phyloP scores from a whole-genome alignment of 2,329 filamentous ascomycete genomes.

The Exophiala sp. region DNA sequence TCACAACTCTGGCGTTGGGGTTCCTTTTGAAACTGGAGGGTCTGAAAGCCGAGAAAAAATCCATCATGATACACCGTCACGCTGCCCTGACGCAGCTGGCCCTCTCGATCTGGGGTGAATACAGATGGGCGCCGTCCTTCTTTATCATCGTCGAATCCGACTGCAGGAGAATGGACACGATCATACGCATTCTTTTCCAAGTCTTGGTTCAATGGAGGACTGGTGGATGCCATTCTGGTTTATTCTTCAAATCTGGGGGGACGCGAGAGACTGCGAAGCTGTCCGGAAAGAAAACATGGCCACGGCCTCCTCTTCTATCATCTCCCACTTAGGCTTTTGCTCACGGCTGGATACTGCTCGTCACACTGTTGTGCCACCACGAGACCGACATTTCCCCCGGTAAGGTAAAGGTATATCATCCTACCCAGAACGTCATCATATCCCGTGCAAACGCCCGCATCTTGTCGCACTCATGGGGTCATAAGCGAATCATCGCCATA shows the following conservation, averaged over 20 bases:
- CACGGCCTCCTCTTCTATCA: background rate
- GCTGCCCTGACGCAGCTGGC: slow-evolving; percentile 13
- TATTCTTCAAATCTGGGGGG: background rate
- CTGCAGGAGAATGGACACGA: background rate
- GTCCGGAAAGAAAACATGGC: background rate
- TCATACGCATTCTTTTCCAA: background rate
- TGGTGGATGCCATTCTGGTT: background rate
- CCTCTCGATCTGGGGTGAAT: slow-evolving; percentile 1
- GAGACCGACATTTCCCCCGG: no score
- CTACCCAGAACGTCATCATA: no score
- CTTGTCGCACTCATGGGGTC: background rate
- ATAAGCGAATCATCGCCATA: no score
- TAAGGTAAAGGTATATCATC: no score
- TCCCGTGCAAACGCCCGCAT: no score
- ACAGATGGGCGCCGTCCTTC: slow-evolving; percentile 1
- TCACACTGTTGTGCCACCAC: no score
- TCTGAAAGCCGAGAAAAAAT: slow-evolving; percentile 28
- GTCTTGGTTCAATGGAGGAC: background rate
- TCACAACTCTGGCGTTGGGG: slow-evolving; percentile 19
- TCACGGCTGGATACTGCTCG: background rate
- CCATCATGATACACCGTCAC: slow-evolving; percentile 10
- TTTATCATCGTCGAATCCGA: background rate
- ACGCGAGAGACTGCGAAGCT: background rate
- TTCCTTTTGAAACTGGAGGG: slow-evolving; percentile 29
- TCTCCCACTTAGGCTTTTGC: background rate